Percentiles rank a stretch among this genome's conserved stretches.
Evolutionary conservation across 2,329 filamentous ascomycete genomes (phyloP).

Genomic region (Trichoderma afroharzianum): DNA sequence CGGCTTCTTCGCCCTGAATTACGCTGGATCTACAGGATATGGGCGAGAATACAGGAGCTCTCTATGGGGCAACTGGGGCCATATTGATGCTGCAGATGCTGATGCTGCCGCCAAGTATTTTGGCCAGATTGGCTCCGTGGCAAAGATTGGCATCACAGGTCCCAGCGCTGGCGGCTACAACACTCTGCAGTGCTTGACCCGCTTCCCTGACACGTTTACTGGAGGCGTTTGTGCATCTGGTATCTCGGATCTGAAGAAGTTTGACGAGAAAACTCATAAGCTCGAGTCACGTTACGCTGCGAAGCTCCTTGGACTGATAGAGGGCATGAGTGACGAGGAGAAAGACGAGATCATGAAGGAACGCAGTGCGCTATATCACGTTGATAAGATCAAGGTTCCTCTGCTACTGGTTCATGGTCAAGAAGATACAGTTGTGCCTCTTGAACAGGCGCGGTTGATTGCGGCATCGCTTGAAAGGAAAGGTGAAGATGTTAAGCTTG

Average conservation of each 20-base stretch:
- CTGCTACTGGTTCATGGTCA: slow-evolving; percentile 55
- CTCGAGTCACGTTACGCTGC: slow-evolving; percentile 50
- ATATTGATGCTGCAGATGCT: slow-evolving; percentile 49
- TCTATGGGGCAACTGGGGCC: slow-evolving; percentile 48
- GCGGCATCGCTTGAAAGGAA: slow-evolving; percentile 40
- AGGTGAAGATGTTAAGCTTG: slow-evolving; percentile 43
- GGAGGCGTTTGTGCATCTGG: slow-evolving; percentile 49
- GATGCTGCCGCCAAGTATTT: slow-evolving; percentile 45
- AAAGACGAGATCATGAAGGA: slow-evolving; percentile 40
- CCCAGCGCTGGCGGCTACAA: slow-evolving; percentile 53
- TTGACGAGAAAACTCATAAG: slow-evolving; percentile 50
- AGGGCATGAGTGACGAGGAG: slow-evolving; percentile 35
- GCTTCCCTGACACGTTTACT: slow-evolving; percentile 45
- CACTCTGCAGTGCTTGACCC: slow-evolving; percentile 46
- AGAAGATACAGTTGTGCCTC: slow-evolving; percentile 54
- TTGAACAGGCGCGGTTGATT: slow-evolving; percentile 54
- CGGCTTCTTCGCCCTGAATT: slow-evolving; percentile 49
- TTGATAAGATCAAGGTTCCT: slow-evolving; percentile 45
- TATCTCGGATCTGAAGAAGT: slow-evolving; percentile 46
- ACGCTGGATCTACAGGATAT: slow-evolving; percentile 50
- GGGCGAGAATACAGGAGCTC: slow-evolving; percentile 47
- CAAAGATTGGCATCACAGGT: slow-evolving; percentile 46
- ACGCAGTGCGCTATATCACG: slow-evolving; percentile 48
- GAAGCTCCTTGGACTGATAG: slow-evolving; percentile 36
- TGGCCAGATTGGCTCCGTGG: slow-evolving; percentile 29